Base-by-base conservation (phyloP, 768 basidiomycete species). In the Trametes cingulata region DNA sequence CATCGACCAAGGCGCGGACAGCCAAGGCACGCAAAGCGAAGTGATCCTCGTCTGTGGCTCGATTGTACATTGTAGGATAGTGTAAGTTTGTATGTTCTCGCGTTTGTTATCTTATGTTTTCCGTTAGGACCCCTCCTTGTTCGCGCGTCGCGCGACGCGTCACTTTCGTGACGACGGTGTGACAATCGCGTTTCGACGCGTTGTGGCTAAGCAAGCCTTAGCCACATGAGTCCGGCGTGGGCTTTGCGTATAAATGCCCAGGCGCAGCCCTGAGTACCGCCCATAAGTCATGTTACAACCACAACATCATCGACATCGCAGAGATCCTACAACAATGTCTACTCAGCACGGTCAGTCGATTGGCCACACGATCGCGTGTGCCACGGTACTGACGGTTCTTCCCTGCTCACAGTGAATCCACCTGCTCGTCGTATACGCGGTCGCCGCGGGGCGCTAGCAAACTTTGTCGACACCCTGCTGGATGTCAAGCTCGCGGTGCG, bases 81-180 rank as follows among this genome's bases (percentile, higher is more conserved):
- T 63, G 52, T 58, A 45, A 57, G 56, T 57, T 58, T 58, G 61
- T 63, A 62, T 29, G 42, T 51, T 48, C 1, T 48, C 12, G n/a
- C 45, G 24, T 35, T 51, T 43, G 41, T 41, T 10, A 56, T 46
- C 49, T 51, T 37, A 54, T 46, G 17, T 20, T 20, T 53, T 53
- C 24, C 5, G 19, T 39, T 52, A 29, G 35, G 46, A 48, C 6
- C 46, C 17, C 14, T 33, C 1, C 17, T 33, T 33, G 27, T 14
- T 5, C 13, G 39, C 39, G 39, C 39, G 39, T 6, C 39, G 39
- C 39, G n/a, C 13, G 39, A 3, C 39, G 39, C 39, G 39, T 40
- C 29, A n/a, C 39, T 40, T 3, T 5, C n/a, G 39, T 40, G 39
- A 40, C 39, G 14, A n/a, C 48, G n/a, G 25, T 39, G 51, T 52